Conservation (phyloP, 768 basidiomycete species). For the Candolleomyces eurysporus region DNA sequence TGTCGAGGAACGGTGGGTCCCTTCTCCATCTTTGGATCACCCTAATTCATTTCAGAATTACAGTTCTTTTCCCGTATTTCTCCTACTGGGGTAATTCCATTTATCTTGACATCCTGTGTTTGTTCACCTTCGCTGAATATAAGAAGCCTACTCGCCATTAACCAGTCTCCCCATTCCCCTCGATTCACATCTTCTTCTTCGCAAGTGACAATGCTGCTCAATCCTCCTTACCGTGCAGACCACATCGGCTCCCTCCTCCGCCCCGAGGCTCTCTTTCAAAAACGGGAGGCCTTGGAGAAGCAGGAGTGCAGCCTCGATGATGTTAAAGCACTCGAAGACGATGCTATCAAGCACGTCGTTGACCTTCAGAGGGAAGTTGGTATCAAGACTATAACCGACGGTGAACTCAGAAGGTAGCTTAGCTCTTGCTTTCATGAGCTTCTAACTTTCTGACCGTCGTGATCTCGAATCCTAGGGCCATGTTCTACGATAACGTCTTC, state of each 20-base stretch:
- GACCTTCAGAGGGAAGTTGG: conserved; percentile 53
- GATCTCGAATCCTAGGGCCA: conserved; percentile 32
- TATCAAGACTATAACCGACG: conserved; percentile 61
- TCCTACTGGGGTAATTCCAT: conserved; percentile 4
- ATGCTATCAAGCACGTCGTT: conserved; percentile 51
- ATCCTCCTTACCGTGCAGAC: conserved; percentile 48
- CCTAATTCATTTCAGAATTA: background rate
- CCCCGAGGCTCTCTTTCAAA: conserved; percentile 46
- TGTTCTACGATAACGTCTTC: conserved; percentile 67
- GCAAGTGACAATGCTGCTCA: conserved; percentile 24
- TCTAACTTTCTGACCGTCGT: background rate
- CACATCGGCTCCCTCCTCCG: conserved; percentile 65
- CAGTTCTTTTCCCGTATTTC: conserved; percentile 7
- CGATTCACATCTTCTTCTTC: conserved; percentile 6
- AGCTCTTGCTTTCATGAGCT: no score
- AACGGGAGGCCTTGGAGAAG: conserved; percentile 42
- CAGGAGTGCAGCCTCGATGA: conserved; percentile 41
- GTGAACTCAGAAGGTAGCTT: conserved; percentile 45
- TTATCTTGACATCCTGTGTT: background rate
- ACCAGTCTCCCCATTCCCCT: conserved; percentile 8
- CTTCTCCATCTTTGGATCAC: background rate
- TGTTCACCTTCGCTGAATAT: background rate
- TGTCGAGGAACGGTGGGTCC: background rate
- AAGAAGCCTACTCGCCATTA: background rate
- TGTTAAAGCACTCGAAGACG: conserved; percentile 47